Percentiles rank a stretch among this genome's conserved stretches.
Evolutionary conservation across 2,329 filamentous ascomycete species (phyloP).

Genomic region (Emmonsia crescens): DNA sequence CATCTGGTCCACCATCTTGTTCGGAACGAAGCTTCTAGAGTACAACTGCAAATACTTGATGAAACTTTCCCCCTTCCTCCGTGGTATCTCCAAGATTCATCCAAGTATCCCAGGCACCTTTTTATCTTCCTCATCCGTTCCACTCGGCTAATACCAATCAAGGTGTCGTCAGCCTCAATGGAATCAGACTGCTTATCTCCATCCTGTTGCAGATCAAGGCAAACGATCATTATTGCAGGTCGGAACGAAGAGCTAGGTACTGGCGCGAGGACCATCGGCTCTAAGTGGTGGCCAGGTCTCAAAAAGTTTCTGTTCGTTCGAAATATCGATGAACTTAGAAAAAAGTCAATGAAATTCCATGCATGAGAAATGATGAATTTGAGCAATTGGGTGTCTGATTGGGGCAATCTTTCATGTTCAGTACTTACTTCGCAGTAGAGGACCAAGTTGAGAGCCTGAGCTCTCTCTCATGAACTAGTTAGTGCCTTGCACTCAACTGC

Average conservation of each 20-base stretch:
- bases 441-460: no score
- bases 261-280: constrained; percentile 35
- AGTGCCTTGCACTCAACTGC: no score
- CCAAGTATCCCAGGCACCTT: neutral
- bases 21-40: neutral
- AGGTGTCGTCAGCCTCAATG: neutral
- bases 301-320: constrained; percentile 26
- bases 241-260: constrained; percentile 37
- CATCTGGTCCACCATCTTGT: neutral
- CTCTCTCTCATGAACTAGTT: no score
- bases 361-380: neutral
- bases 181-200: neutral
- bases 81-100: neutral
- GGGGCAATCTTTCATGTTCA: no score
- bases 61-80: neutral
- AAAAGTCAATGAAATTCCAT: neutral
- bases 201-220: constrained; percentile 32
- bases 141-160: neutral
- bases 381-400: neutral
- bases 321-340: neutral
- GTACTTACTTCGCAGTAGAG: no score
- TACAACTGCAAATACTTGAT: neutral
- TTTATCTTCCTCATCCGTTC: neutral
- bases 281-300: constrained; percentile 30
- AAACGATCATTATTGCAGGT: constrained; percentile 39